Evolutionary conservation across 768 basidiomycete species (phyloP).

Genomic region (Leccinum barrowsii): DNA sequence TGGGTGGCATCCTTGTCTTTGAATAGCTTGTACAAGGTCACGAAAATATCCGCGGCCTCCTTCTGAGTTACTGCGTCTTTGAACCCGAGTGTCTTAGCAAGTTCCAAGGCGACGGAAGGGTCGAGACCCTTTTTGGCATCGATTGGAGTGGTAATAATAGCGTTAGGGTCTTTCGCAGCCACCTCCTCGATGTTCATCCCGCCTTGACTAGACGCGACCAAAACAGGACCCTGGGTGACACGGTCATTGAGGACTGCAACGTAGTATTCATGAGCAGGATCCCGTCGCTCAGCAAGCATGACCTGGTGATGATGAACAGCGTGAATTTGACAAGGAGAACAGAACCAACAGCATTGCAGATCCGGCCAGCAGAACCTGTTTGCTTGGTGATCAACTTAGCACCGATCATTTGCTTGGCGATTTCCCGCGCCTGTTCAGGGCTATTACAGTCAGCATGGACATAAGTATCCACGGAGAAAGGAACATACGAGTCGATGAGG

Average conservation of each 20-base stretch:
- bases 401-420: slow-evolving; percentile 91
- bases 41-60: slow-evolving; percentile 91
- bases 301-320: slow-evolving; percentile 51
- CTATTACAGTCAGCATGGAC: slow-evolving; percentile 36
- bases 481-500: slow-evolving; percentile 73
- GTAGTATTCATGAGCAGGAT: slow-evolving; percentile 96
- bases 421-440: slow-evolving; percentile 84
- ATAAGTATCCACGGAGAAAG: not conserved
- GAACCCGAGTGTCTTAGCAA: slow-evolving; percentile 93
- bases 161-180: slow-evolving; percentile 88
- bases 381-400: slow-evolving; percentile 97
- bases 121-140: slow-evolving; percentile 79
- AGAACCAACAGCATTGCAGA: slow-evolving; percentile 86
- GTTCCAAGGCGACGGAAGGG: slow-evolving; percentile 61
- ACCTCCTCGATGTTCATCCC: slow-evolving; percentile 99
- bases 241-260: slow-evolving; percentile 97
- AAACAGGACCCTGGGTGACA: slow-evolving; percentile 79
- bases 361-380: slow-evolving; percentile 85
- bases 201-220: slow-evolving; percentile 91
- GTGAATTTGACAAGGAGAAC: not conserved
- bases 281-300: slow-evolving; percentile 95
- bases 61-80: slow-evolving; percentile 63
- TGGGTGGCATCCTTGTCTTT: slow-evolving; percentile 99
- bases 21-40: slow-evolving; percentile 93
- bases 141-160: slow-evolving; percentile 95